Conservation (phyloP, 1,284 basidiomycete species). For the Pseudozyma pruni region DNA sequence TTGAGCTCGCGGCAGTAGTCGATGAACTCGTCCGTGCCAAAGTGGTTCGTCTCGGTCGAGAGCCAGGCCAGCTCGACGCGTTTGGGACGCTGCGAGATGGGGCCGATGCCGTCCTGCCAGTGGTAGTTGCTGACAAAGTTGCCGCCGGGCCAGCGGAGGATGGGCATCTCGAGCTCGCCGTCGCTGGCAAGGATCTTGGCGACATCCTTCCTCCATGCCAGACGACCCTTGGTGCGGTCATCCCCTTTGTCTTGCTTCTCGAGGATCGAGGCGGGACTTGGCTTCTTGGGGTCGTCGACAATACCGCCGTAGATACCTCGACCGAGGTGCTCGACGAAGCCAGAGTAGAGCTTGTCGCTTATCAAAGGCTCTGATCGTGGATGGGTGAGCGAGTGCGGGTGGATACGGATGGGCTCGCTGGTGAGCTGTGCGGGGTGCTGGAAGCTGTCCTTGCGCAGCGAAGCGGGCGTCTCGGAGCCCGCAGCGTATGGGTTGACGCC, state of each 20-base stretch:
- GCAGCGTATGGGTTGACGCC: slow-evolving; percentile 38
- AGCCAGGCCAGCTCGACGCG: slow-evolving; percentile 77
- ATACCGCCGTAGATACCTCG: slow-evolving; percentile 76
- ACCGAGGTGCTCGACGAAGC: slow-evolving; percentile 62
- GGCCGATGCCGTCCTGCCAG: slow-evolving; percentile 77
- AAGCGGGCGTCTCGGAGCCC: slow-evolving; percentile 4
- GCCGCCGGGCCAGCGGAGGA: slow-evolving; percentile 75
- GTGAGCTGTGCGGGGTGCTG: slow-evolving; percentile 20
- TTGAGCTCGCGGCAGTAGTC: slow-evolving; percentile 69
- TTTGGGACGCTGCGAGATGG: slow-evolving; percentile 72
- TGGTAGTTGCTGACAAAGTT: slow-evolving; percentile 74
- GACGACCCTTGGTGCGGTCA: slow-evolving; percentile 56
- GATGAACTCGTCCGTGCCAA: slow-evolving; percentile 75
- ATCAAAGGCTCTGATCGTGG: slow-evolving; percentile 26
- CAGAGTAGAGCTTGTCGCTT: slow-evolving; percentile 50
- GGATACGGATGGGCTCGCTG: slow-evolving; percentile 22
- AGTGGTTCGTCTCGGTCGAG: slow-evolving; percentile 75
- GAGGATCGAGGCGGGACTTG: slow-evolving; percentile 65
- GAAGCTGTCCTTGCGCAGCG: slow-evolving; percentile 9
- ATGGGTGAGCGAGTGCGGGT: slow-evolving; percentile 28
- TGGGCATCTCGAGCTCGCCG: slow-evolving; percentile 73
- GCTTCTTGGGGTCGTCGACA: slow-evolving; percentile 70
- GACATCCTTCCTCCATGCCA: slow-evolving; percentile 74
- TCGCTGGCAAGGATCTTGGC: slow-evolving; percentile 70
- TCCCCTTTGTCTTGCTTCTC: slow-evolving; percentile 53